Conservation (phyloP, 208 protist genomes). For the Eutreptiella sp. region DNA sequence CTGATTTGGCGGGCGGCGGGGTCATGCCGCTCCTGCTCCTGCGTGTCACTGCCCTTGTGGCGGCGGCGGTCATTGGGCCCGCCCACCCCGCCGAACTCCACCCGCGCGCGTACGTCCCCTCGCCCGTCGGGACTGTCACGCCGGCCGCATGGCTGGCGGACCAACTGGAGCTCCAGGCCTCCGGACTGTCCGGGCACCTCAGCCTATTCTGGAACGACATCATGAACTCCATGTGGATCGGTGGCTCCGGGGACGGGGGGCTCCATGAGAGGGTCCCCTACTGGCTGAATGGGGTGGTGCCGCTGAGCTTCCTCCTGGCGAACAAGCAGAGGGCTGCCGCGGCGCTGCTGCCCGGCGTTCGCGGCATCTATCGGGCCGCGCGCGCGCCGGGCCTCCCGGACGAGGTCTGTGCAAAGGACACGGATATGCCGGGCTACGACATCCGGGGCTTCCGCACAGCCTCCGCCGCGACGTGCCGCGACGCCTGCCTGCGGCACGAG, state of each 20-base stretch:
- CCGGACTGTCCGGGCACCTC: constrained; percentile 34
- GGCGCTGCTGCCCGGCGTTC: not conserved
- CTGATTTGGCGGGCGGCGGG: too few relatives aligned
- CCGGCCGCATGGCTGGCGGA: constrained; percentile 32
- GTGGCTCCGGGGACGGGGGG: constrained; percentile 24
- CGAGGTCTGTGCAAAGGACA: too few relatives aligned
- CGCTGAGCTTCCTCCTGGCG: constrained; percentile 30
- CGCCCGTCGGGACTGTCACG: constrained; percentile 19
- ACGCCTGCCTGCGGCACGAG: too few relatives aligned
- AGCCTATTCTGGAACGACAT: constrained; percentile 33
- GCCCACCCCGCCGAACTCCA: too few relatives aligned
- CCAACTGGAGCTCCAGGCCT: constrained; percentile 30
- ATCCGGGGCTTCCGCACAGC: too few relatives aligned
- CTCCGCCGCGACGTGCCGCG: too few relatives aligned
- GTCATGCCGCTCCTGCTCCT: too few relatives aligned
- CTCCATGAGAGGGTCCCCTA: constrained; percentile 37
- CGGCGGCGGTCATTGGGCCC: too few relatives aligned
- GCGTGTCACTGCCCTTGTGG: too few relatives aligned
- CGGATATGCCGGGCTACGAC: too few relatives aligned
- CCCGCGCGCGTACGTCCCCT: too few relatives aligned
- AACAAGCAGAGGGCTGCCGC: constrained; percentile 26
- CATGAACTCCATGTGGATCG: constrained; percentile 31
- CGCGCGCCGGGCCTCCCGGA: not conserved
- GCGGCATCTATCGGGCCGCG: constrained; percentile 16
- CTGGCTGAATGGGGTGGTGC: constrained; percentile 40